Conservation (phyloP, 2,329 filamentous ascomycete species). For the Penicillium sp. region DNA sequence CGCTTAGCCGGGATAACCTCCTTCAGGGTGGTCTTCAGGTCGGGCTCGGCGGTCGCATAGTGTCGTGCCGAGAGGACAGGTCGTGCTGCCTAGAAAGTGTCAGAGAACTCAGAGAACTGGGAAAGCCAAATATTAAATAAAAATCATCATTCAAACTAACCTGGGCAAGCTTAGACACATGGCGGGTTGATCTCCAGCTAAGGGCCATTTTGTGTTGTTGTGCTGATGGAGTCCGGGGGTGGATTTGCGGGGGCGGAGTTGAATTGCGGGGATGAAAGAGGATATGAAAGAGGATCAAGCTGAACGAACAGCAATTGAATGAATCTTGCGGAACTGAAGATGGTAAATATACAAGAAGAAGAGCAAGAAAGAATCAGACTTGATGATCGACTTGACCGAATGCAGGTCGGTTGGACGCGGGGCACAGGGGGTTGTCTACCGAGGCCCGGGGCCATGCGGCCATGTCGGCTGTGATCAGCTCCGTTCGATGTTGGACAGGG, state of each 20-base stretch:
- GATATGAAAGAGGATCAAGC: neutral
- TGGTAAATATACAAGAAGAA: neutral
- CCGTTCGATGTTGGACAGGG: neutral
- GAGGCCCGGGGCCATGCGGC: conserved; percentile 29
- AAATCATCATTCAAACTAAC: conserved; percentile 21
- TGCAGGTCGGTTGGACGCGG: conserved; percentile 26
- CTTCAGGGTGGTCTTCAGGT: conserved; percentile 83
- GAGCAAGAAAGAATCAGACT: neutral
- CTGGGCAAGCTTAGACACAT: conserved; percentile 40
- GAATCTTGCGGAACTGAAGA: neutral
- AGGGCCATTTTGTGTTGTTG: conserved; percentile 31
- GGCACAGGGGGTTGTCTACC: conserved; percentile 18
- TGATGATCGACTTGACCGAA: conserved; percentile 13
- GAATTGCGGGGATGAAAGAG: conserved; percentile 17
- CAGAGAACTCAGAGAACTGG: neutral
- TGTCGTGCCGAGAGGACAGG: conserved; percentile 26
- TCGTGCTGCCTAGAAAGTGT: conserved; percentile 22
- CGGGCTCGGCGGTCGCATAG: conserved; percentile 71
- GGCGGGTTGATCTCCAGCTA: conserved; percentile 39
- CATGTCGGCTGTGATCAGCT: neutral
- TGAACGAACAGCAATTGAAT: conserved; percentile 4
- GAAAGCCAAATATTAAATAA: neutral
- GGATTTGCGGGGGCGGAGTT: conserved; percentile 24
- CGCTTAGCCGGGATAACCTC: conserved; percentile 87
- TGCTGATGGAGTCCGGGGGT: conserved; percentile 26